Percentiles rank a stretch among this genome's conserved stretches.
Conservation (phyloP, 352 stramenopile species). For the Pythium oligandrum region DNA sequence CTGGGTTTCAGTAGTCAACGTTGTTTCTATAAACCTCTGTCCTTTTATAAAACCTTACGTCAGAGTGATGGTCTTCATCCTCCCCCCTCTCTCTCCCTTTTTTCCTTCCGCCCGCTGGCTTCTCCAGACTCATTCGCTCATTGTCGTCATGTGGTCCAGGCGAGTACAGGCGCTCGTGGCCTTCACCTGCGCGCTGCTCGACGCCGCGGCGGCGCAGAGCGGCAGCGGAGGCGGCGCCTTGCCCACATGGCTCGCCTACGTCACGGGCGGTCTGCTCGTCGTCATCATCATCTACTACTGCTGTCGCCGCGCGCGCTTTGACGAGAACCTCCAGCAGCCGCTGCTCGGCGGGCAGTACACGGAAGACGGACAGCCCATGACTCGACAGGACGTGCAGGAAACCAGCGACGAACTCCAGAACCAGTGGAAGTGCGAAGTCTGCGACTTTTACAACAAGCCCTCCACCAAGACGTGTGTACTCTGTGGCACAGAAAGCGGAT, state of each 20-base stretch:
- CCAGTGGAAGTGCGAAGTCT: constrained; percentile 87
- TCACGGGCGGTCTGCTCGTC: constrained; percentile 75
- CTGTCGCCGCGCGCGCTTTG: constrained; percentile 78
- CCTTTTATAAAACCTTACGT: too few species aligned
- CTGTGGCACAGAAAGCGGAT: constrained; percentile 78
- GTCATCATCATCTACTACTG: constrained; percentile 89
- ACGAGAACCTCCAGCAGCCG: constrained; percentile 83
- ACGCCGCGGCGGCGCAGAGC: not conserved
- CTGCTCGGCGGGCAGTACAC: constrained; percentile 83
- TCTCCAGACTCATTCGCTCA: too few species aligned
- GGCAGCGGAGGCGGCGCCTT: constrained; percentile 37
- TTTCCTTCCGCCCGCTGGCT: too few species aligned
- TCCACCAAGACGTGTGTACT: constrained; percentile 71
- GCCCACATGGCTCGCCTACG: constrained; percentile 79
- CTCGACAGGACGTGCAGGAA: constrained; percentile 82
- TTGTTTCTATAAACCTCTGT: too few species aligned
- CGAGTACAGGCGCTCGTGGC: too few species aligned
- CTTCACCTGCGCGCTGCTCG: too few species aligned
- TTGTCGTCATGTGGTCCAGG: too few species aligned
- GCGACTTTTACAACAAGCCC: constrained; percentile 87
- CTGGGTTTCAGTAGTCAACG: too few species aligned
- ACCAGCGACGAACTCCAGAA: constrained; percentile 72
- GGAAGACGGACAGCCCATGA: constrained; percentile 83
- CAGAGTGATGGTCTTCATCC: too few species aligned
- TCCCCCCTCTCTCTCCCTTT: too few species aligned